Conservation (phyloP, 1,284 basidiomycete species). For the Ceratobasidium sp. region DNA sequence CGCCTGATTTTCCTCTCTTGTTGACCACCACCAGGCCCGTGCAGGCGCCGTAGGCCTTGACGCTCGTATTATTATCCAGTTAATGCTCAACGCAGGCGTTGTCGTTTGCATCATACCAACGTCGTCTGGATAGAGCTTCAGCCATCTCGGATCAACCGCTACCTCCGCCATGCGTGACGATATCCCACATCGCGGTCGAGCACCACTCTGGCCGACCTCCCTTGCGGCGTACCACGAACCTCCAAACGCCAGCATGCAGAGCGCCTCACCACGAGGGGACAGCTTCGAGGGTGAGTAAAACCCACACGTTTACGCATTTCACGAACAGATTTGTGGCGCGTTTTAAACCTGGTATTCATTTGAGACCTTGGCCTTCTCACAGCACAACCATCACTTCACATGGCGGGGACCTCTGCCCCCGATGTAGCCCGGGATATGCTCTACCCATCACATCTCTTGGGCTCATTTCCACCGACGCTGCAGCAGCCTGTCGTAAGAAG, state of each 20-base stretch:
- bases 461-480: not conserved
- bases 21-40: not conserved
- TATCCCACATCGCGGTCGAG: constrained; percentile 27
- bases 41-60: not conserved
- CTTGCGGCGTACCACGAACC: constrained; percentile 29
- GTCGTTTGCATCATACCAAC: not conserved
- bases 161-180: constrained; percentile 36
- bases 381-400: not conserved
- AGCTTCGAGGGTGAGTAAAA: constrained; percentile 17
- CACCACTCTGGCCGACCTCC: constrained; percentile 1
- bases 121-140: not conserved
- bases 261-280: constrained; percentile 3
- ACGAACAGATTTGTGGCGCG: constrained; percentile 37
- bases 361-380: not conserved
- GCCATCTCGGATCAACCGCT: constrained; percentile 32
- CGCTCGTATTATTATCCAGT: not conserved
- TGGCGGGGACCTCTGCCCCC: not conserved
- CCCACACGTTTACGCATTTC: not conserved
- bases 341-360: constrained; percentile 27
- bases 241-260: constrained; percentile 19
- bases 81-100: constrained; percentile 9
- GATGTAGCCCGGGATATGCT: not conserved
- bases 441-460: not conserved
- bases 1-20: not conserved
- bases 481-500: not conserved